Conservation (phyloP, 768 basidiomycete species). For the Fomitopsis pulvina region DNA sequence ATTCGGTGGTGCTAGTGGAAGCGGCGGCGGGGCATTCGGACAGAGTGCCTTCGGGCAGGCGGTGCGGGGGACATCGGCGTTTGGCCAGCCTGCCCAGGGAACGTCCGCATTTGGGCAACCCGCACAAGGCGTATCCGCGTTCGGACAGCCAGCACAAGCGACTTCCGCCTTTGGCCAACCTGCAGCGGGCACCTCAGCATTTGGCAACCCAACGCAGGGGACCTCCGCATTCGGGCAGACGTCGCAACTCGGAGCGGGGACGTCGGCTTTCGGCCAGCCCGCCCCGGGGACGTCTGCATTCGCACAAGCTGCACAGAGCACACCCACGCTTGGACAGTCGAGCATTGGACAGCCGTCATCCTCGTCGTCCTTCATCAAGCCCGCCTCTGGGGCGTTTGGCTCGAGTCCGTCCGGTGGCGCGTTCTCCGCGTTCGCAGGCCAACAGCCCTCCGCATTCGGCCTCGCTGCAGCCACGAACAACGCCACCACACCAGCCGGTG, state of each 20-base stretch:
- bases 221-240: constrained; percentile 31
- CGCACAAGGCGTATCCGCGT: constrained; percentile 25
- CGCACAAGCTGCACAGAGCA: constrained; percentile 12
- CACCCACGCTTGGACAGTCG: constrained; percentile 29
- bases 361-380: constrained; percentile 26
- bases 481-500: constrained; percentile 9
- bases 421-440: constrained; percentile 36
- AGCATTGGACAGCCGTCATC: constrained; percentile 13
- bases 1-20: neutral
- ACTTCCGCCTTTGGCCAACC: constrained; percentile 28
- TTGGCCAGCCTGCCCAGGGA: constrained; percentile 16
- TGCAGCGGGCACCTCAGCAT: constrained; percentile 20
- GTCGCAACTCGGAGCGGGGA: too few species aligned
- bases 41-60: constrained; percentile 1
- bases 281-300: constrained; percentile 17
- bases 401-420: constrained; percentile 40
- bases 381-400: constrained; percentile 23
- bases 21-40: neutral
- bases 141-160: constrained; percentile 26
- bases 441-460: constrained; percentile 21
- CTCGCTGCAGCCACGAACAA: constrained; percentile 16
- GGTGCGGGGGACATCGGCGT: constrained; percentile 7
- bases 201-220: constrained; percentile 18
- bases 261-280: too few species aligned
- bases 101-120: constrained; percentile 31